These are phyloP conservation scores for Solanum chiquidenum DNA, from an alignment of 257 asterid species.

Conservation along the genomic window DNA sequence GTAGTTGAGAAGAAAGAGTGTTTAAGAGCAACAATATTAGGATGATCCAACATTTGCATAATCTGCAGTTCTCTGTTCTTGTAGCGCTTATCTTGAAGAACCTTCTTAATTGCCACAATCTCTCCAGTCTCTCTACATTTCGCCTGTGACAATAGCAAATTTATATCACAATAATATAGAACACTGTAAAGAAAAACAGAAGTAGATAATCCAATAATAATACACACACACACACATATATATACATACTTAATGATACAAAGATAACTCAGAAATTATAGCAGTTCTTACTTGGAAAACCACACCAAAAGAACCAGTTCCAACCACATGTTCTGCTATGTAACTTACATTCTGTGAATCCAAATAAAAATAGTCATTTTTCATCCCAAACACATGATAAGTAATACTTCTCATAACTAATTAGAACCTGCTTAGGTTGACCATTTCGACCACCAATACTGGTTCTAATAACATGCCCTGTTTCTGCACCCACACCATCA, in stretches of 20 bases:
- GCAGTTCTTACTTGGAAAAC: conserved; percentile 67
- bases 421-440: conserved; percentile 76
- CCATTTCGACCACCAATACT: conserved; percentile 89
- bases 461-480: conserved; percentile 83
- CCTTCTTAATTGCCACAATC: conserved; percentile 93
- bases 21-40: conserved; percentile 80
- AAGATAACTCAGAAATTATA: not conserved
- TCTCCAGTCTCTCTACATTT: conserved; percentile 95
- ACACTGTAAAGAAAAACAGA: not conserved
- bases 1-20: conserved; percentile 87
- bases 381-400: conserved; percentile 11
- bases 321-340: conserved; percentile 96
- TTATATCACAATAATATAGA: not conserved
- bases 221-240: not conserved
- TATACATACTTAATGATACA: not conserved
- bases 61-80: conserved; percentile 95
- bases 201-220: not conserved
- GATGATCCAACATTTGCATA: conserved; percentile 98
- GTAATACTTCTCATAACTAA: conserved; percentile 7
- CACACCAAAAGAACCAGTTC: conserved; percentile 97
- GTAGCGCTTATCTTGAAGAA: conserved; percentile 97
- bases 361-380: conserved; percentile 11
- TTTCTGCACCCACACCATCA: conserved; percentile 94
- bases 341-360: conserved; percentile 67
- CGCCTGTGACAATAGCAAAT: conserved; percentile 44